Evolutionary conservation across 2,329 filamentous ascomycete genomes (phyloP), one percentile per base, ranked within the genome.

Genomic region (Diaporthe sp.): DNA sequence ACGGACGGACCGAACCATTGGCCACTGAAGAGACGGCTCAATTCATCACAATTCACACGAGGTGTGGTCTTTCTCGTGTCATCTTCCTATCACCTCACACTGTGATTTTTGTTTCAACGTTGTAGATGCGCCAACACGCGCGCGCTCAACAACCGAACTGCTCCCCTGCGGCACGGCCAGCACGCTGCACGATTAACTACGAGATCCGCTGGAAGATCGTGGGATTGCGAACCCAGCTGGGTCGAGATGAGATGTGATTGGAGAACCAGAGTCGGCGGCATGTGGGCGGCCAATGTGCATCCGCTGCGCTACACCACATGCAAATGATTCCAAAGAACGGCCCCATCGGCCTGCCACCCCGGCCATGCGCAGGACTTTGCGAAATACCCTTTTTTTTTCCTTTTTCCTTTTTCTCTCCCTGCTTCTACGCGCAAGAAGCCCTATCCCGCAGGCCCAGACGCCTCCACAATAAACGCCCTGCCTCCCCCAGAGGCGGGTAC

Each of bases 351-450:
- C 69, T 61, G 45, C 28, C 30, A 38, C 47, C 33, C 38, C 45
- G 55, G 38, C 52, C 45, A 38, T 55, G 69, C 68, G 72, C 72
- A 76, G 55, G 68, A 76, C 68, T 76, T 74, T 76, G 75, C 75
- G 72, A 74, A 69, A 35, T 64, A n/a, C 42, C n/a, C 9, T 28
- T 8, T 25, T 28, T 10, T 28, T 8, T 25, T 28, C 9, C 47
- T 28, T 25, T 40, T 64, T 13, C 25, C 25, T 19, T 30, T 54
- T 19, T 9, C 10, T 30, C 35, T 61, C 40, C 17, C 9, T 45
- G 4, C 19, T 22, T 28, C 30, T 28, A 19, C 25, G 30, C 25
- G 40, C 17, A 17, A 35, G 35, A 19, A 25, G 30, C 33, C 22
- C 10, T 68, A 30, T 38, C 69, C 45, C 19, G 33, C 35, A n/a